These are phyloP conservation scores for Kluyveromyces starmeri DNA, from an alignment of 805 yeast species.

Conservation along the genomic window DNA sequence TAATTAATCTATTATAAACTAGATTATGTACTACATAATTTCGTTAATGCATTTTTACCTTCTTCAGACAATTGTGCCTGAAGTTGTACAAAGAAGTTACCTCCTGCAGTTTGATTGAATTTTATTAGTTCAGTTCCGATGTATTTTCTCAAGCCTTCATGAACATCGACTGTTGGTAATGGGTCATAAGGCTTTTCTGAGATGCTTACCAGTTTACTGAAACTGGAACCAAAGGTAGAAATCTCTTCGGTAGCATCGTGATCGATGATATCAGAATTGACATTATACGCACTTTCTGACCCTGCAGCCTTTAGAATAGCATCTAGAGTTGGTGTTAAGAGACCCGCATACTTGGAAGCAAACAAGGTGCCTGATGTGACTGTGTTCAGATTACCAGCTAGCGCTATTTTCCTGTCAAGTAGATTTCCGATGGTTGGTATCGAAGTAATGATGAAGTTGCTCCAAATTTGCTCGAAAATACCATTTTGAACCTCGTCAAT, in stretches of 20 bases:
- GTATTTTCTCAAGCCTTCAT: constrained; percentile 19
- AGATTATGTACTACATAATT: constrained; percentile 10
- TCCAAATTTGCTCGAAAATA: constrained; percentile 43
- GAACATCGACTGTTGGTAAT: constrained; percentile 37
- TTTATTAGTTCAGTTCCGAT: constrained; percentile 17
- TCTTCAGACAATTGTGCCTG: constrained; percentile 24
- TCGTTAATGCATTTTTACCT: constrained; percentile 19
- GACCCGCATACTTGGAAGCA: constrained; percentile 35
- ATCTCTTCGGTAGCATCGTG: constrained; percentile 55
- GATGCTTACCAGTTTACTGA: constrained; percentile 62
- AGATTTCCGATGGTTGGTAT: constrained; percentile 40
- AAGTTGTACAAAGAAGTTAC: constrained; percentile 12
- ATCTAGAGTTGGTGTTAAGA: constrained; percentile 37
- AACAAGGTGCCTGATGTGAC: constrained; percentile 28
- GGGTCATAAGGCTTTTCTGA: constrained; percentile 64
- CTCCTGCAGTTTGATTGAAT: constrained; percentile 15
- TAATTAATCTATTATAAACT: no score
- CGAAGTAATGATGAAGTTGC: constrained; percentile 33
- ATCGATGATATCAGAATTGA: constrained; percentile 32
- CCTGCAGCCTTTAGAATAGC: constrained; percentile 33
- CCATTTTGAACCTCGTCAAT: constrained; percentile 65
- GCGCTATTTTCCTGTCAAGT: constrained; percentile 45
- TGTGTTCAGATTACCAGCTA: constrained; percentile 42
- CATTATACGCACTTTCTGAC: constrained; percentile 32
- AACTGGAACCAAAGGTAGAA: constrained; percentile 78